Conservation (phyloP, 2,329 filamentous ascomycete species). For the Chaetomiaceae sp. region DNA sequence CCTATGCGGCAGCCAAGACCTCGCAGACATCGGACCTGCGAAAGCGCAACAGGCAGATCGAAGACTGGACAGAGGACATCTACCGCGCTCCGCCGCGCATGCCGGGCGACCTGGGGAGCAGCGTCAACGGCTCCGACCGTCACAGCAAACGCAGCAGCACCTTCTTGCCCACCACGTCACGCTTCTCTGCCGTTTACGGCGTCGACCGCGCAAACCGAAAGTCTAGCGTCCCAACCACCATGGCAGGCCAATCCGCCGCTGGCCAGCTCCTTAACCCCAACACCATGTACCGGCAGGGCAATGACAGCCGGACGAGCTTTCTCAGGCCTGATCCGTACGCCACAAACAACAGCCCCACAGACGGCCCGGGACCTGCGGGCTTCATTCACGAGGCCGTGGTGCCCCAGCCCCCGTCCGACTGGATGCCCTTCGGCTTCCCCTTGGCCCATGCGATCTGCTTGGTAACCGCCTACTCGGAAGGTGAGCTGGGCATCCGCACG, state of each 20-base stretch:
- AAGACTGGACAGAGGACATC: conserved; percentile 97
- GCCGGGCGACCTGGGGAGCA: conserved; percentile 66
- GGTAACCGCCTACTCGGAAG: conserved; percentile 96
- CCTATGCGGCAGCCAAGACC: conserved; percentile 79
- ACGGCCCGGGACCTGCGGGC: conserved; percentile 78
- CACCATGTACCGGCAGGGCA: conserved; percentile 65
- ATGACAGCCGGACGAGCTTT: conserved; percentile 61
- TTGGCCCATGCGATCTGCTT: conserved; percentile 90
- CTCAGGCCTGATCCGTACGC: conserved; percentile 55
- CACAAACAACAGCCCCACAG: conserved; percentile 50
- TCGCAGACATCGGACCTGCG: conserved; percentile 76
- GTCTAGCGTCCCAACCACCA: conserved; percentile 71
- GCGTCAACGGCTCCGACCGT: conserved; percentile 60
- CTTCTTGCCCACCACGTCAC: conserved; percentile 88
- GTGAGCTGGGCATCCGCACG: conserved; percentile 84
- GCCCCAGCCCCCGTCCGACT: conserved; percentile 91
- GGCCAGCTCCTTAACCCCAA: conserved; percentile 66
- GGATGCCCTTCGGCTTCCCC: conserved; percentile 95
- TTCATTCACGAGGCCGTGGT: conserved; percentile 96
- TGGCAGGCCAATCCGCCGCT: conserved; percentile 82
- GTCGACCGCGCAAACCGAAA: conserved; percentile 55
- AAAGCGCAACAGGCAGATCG: conserved; percentile 86
- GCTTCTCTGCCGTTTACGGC: conserved; percentile 88
- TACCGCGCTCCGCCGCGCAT: conserved; percentile 85
- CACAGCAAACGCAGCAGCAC: conserved; percentile 73